These are phyloP conservation scores for Agaricales sp. DNA, from an alignment of 1,284 basidiomycete genomes.

Conservation along the genomic window DNA sequence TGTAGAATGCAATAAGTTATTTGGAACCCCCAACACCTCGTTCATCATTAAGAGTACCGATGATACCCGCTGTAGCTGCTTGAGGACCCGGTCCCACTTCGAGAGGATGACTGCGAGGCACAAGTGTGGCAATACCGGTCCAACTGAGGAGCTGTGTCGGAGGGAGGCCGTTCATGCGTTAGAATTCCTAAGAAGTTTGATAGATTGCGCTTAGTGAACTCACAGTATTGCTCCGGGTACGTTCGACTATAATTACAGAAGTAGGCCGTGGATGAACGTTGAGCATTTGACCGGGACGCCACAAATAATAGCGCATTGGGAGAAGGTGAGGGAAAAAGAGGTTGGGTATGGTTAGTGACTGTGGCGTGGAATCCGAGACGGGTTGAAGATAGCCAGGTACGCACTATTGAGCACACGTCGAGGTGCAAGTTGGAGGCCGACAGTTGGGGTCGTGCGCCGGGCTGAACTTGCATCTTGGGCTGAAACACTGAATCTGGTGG, in stretches of 20 bases:
- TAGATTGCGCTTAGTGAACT: slow-evolving; percentile 9
- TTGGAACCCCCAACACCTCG: too few relatives aligned
- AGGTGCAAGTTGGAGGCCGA: too few relatives aligned
- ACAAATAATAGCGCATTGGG: slow-evolving; percentile 6
- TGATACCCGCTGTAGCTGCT: neutral
- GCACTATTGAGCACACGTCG: neutral
- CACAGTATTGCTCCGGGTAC: slow-evolving; percentile 36
- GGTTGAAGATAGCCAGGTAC: neutral
- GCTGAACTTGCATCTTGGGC: too few relatives aligned
- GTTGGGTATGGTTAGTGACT: slow-evolving; percentile 12
- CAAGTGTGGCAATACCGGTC: neutral
- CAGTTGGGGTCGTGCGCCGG: too few relatives aligned
- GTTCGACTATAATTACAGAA: slow-evolving; percentile 20
- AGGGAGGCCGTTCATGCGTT: neutral
- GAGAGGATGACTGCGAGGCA: neutral
- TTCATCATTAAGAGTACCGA: neutral
- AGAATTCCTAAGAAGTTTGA: neutral
- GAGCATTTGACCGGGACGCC: slow-evolving; percentile 3
- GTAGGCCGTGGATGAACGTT: neutral
- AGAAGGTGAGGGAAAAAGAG: slow-evolving; percentile 5
- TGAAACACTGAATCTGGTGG: too few relatives aligned
- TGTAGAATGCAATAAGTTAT: too few relatives aligned
- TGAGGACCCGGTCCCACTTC: neutral
- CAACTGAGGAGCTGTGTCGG: neutral
- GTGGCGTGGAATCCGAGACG: neutral